phyloP scores from a whole-genome alignment of 2,329 filamentous ascomycete genomes.

The Ophiocordyceps camponoti-rufipedis region DNA sequence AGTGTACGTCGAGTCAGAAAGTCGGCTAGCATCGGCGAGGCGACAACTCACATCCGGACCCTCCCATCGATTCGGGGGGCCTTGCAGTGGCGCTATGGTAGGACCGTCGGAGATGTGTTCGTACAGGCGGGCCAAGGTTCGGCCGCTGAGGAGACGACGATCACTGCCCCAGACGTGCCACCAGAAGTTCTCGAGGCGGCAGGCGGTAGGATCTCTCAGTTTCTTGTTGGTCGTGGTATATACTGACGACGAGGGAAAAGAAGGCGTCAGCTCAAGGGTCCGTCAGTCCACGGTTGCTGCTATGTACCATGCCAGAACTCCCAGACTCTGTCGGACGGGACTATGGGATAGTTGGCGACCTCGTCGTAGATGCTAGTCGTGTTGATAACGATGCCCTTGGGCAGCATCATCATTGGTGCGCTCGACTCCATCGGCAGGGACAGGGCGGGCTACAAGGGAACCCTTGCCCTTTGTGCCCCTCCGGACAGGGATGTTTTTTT shows the following conservation, averaged over 20 bases:
- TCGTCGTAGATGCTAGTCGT: conserved; percentile 31
- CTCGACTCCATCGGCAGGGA: conserved; percentile 13
- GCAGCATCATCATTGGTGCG: conserved; percentile 24
- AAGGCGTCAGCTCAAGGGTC: not conserved
- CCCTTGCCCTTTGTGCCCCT: not conserved
- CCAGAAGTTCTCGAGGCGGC: conserved; percentile 46
- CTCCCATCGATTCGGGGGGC: conserved; percentile 35
- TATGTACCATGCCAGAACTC: conserved; percentile 38
- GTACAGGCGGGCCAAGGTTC: conserved; percentile 34
- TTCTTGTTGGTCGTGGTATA: conserved; percentile 42
- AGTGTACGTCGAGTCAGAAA: not conserved
- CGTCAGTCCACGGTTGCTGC: too few species aligned
- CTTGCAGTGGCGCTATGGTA: conserved; percentile 35
- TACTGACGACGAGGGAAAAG: conserved; percentile 17
- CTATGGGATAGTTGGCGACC: conserved; percentile 29
- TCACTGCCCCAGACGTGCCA: conserved; percentile 48
- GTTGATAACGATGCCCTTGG: conserved; percentile 39
- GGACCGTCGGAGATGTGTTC: conserved; percentile 38
- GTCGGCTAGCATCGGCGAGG: not conserved
- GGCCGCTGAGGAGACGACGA: conserved; percentile 31
- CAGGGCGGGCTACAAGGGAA: not conserved
- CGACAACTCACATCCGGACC: conserved; percentile 23
- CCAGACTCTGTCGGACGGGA: conserved; percentile 33
- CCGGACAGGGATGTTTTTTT: not conserved
- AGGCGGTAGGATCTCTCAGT: conserved; percentile 42